Conservation (phyloP, 257 asterid genomes). For the Gardenia jasminoides region DNA sequence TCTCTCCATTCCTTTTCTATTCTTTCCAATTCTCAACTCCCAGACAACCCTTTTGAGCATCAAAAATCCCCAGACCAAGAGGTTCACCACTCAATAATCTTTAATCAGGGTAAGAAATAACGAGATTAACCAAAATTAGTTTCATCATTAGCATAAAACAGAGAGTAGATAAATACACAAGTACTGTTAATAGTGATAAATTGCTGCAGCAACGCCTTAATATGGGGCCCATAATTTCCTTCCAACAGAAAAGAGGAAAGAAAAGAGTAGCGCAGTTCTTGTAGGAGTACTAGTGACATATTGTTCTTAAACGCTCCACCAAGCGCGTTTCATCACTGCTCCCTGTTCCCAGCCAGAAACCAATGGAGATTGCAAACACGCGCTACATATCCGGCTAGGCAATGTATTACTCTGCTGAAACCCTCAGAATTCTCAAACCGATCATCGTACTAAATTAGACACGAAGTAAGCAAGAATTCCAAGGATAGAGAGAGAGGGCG, state of each 20-base stretch:
- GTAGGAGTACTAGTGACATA: too few relatives aligned
- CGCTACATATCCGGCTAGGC: background rate
- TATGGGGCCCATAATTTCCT: background rate
- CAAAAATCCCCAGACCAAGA: too few relatives aligned
- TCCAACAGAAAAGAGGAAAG: background rate
- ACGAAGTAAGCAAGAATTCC: constrained; percentile 6
- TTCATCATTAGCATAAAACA: too few relatives aligned
- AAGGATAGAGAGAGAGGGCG: background rate
- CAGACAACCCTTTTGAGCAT: too few relatives aligned
- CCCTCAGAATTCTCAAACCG: constrained; percentile 6
- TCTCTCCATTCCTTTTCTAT: too few relatives aligned
- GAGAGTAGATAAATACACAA: too few relatives aligned
- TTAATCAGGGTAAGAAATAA: too few relatives aligned
- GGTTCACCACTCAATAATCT: too few relatives aligned
- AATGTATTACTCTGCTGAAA: background rate
- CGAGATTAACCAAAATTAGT: too few relatives aligned
- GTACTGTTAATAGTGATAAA: too few relatives aligned
- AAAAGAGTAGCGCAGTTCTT: constrained; percentile 3
- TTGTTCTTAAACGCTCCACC: background rate
- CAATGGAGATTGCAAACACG: background rate
- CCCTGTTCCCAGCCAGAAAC: too few relatives aligned
- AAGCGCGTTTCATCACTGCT: background rate
- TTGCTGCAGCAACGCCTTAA: background rate
- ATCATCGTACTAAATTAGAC: constrained; percentile 19
- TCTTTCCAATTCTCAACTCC: too few relatives aligned